Percentiles rank a stretch among this genome's conserved stretches.
Evolutionary conservation across 2,329 filamentous ascomycete genomes (phyloP).

Genomic region (Cercospora sp.): DNA sequence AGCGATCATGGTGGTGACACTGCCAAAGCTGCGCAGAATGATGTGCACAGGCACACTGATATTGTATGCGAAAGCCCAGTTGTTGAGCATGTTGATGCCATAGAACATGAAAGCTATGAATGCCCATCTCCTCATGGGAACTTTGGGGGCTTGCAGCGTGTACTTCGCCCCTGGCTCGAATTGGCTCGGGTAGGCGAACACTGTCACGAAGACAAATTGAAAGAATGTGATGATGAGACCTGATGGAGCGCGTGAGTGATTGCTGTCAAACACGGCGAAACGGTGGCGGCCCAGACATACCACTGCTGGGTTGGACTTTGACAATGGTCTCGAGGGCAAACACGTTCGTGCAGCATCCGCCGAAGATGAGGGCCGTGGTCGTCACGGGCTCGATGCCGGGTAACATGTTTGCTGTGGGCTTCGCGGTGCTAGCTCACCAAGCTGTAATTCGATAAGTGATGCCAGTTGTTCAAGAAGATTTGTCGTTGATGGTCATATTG

Average conservation of each 20-base stretch:
- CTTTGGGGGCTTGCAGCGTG: slow-evolving; percentile 73
- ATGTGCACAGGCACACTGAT: slow-evolving; percentile 97
- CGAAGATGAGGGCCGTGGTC: slow-evolving; percentile 87
- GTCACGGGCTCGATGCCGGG: slow-evolving; percentile 27
- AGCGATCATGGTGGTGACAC: slow-evolving; percentile 92
- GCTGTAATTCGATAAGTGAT: neutral
- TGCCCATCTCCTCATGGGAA: slow-evolving; percentile 81
- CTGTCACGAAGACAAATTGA: slow-evolving; percentile 62
- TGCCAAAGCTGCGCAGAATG: slow-evolving; percentile 90
- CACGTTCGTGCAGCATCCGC: slow-evolving; percentile 95
- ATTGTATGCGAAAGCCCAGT: slow-evolving; percentile 94
- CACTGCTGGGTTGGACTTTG: slow-evolving; percentile 82
- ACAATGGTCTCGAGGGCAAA: slow-evolving; percentile 94
- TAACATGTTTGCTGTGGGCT: slow-evolving; percentile 13
- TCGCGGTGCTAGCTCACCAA: neutral
- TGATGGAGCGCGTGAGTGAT: slow-evolving; percentile 38
- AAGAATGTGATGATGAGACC: slow-evolving; percentile 62
- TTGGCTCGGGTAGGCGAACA: slow-evolving; percentile 53
- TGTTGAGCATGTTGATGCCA: slow-evolving; percentile 92
- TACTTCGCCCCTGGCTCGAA: slow-evolving; percentile 60
- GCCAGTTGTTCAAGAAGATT: neutral
- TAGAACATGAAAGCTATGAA: slow-evolving; percentile 91
- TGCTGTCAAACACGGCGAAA: neutral
- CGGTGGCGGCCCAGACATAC: slow-evolving; percentile 48
- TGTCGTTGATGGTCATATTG: neutral